Evolutionary conservation across 1,284 basidiomycete genomes (phyloP).

Genomic region (Moniliophthora roreri): DNA sequence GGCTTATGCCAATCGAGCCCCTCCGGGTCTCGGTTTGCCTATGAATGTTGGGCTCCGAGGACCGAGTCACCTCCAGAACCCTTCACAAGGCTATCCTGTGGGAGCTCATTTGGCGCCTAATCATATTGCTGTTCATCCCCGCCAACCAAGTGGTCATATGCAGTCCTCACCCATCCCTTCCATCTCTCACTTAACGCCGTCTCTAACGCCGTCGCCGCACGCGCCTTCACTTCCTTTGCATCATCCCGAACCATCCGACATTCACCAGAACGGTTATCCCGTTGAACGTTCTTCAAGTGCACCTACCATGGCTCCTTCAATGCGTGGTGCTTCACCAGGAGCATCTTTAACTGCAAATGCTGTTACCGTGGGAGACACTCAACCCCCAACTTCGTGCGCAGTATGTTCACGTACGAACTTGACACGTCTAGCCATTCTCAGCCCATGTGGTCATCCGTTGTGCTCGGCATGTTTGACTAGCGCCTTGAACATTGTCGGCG

Average conservation of each 20-base stretch:
- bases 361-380: background rate
- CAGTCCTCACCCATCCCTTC: background rate
- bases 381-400: constrained; percentile 35
- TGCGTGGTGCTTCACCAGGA: background rate
- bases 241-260: background rate
- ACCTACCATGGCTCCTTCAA: constrained; percentile 1
- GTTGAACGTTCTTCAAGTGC: background rate
- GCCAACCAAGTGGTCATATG: background rate
- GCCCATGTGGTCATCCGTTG: constrained; percentile 70
- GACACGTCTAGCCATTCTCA: constrained; percentile 59
- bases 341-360: constrained; percentile 31
- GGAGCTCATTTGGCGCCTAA: background rate
- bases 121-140: background rate
- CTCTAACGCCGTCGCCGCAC: background rate
- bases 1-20: background rate
- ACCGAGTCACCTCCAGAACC: too few species aligned
- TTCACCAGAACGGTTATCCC: background rate
- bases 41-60: background rate
- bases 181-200: background rate
- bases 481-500: constrained; percentile 80
- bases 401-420: constrained; percentile 48
- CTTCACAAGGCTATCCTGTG: too few species aligned
- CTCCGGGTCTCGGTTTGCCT: background rate
- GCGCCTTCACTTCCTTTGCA: background rate
- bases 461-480: constrained; percentile 80